A percentile compares a stretch with the other conserved stretches of the same genome.
These are phyloP conservation scores for Trichosporon sp. DNA, from an alignment of 1,284 basidiomycete genomes.

Conservation along the genomic window DNA sequence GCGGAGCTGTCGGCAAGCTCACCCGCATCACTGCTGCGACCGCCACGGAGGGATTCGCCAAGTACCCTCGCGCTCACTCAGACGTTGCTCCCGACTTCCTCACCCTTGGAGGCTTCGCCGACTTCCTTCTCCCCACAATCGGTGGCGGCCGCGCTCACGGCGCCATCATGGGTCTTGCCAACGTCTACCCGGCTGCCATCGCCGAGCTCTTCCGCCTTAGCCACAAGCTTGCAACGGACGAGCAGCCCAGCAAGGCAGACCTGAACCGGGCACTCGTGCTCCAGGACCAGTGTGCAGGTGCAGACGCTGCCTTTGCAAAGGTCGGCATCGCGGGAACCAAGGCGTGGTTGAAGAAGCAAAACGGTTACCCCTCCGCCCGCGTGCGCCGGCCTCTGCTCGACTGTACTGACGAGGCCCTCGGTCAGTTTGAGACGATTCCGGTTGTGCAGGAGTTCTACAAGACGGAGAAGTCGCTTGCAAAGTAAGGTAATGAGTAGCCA, in stretches of 20 bases:
- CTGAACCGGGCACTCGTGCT: constrained; percentile 66
- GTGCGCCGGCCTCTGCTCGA: constrained; percentile 67
- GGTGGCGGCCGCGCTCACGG: constrained; percentile 58
- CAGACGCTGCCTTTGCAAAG: constrained; percentile 73
- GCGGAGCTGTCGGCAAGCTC: constrained; percentile 83
- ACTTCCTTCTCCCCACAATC: constrained; percentile 68
- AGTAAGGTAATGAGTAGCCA: background rate
- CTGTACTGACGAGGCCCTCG: constrained; percentile 55
- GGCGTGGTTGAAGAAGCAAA: constrained; percentile 62
- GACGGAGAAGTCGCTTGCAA: constrained; percentile 58
- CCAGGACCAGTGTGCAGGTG: constrained; percentile 71
- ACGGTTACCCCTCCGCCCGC: constrained; percentile 62
- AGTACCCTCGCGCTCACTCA: constrained; percentile 61
- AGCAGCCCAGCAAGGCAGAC: constrained; percentile 52
- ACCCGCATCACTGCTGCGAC: constrained; percentile 70
- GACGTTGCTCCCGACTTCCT: constrained; percentile 54
- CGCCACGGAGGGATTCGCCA: constrained; percentile 56
- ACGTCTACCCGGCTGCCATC: constrained; percentile 64
- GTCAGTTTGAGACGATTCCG: constrained; percentile 62
- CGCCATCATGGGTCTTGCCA: constrained; percentile 74
- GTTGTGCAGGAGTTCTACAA: constrained; percentile 62
- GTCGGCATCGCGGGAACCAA: constrained; percentile 77
- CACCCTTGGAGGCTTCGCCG: constrained; percentile 69
- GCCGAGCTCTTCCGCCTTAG: constrained; percentile 61
- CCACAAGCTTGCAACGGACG: constrained; percentile 51